phyloP scores from a whole-genome alignment of 495 filamentous ascomycete genomes.

The Penicillium subrubescens region DNA sequence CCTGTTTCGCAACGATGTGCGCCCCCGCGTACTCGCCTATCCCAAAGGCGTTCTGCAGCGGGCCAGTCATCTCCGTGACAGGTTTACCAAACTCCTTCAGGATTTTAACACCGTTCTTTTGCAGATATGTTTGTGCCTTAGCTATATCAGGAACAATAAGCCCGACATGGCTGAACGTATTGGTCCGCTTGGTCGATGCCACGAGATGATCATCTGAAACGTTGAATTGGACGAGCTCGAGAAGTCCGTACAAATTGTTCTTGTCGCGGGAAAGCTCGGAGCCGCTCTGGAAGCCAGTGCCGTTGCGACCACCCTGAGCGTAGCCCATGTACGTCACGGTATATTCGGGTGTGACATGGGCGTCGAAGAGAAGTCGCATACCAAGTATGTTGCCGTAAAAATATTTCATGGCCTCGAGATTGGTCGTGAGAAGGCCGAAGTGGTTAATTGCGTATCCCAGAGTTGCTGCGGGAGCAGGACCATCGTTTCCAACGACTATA shows the following conservation, averaged over 20 bases:
- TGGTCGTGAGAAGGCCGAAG: constrained; percentile 28
- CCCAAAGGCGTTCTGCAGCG: not conserved
- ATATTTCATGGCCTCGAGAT: constrained; percentile 26
- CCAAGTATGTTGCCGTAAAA: constrained; percentile 39
- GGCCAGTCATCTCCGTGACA: not conserved
- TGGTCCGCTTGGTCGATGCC: constrained; percentile 16
- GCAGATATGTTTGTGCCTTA: constrained; percentile 24
- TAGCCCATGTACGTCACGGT: constrained; percentile 34
- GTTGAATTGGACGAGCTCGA: constrained; percentile 32
- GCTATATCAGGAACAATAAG: constrained; percentile 29
- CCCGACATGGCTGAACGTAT: constrained; percentile 34
- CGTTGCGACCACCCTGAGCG: constrained; percentile 36
- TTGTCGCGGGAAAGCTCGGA: not conserved
- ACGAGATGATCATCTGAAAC: constrained; percentile 18
- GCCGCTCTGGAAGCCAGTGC: constrained; percentile 25
- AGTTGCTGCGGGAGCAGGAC: constrained; percentile 23
- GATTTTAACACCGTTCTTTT: not conserved
- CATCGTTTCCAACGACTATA: constrained; percentile 18
- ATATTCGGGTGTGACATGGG: constrained; percentile 23
- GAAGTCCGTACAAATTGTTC: constrained; percentile 30
- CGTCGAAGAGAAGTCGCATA: constrained; percentile 37
- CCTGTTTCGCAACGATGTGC: constrained; percentile 15
- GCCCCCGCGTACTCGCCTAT: not conserved
- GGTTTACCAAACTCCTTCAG: not conserved
- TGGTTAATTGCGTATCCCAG: constrained; percentile 38